A percentile compares a stretch with the other conserved stretches of the same genome.
Evolutionary conservation across 2,329 filamentous ascomycete species (phyloP).

Genomic region (Colletotrichum lindemuthianum): DNA sequence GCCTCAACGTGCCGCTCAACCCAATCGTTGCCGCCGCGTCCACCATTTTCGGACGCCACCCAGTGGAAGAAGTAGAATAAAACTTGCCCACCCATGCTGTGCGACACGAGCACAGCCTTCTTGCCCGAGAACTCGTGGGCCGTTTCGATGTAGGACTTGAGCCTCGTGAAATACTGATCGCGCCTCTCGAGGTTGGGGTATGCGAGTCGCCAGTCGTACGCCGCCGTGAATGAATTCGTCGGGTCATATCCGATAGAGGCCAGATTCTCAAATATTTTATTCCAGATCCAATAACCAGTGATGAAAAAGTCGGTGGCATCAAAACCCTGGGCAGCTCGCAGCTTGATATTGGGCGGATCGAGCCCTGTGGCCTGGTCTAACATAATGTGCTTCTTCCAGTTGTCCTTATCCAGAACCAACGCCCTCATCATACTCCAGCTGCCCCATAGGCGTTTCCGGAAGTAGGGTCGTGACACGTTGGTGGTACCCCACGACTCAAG

Average conservation of each 20-base stretch:
- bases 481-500: constrained; percentile 96
- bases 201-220: constrained; percentile 91
- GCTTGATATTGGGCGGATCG: constrained; percentile 88
- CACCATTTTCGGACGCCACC: constrained; percentile 82
- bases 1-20: constrained; percentile 90
- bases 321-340: constrained; percentile 94
- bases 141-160: constrained; percentile 91
- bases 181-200: constrained; percentile 89
- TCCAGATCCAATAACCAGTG: constrained; percentile 97
- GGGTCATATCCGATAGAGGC: constrained; percentile 97
- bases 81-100: constrained; percentile 98
- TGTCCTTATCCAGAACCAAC: constrained; percentile 89
- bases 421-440: constrained; percentile 99
- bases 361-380: constrained; percentile 90
- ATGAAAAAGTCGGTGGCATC: constrained; percentile 97
- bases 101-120: constrained; percentile 88
- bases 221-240: constrained; percentile 74
- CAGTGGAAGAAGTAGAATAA: constrained; percentile 81
- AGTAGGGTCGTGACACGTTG: constrained; percentile 86
- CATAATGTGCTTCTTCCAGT: constrained; percentile 98
- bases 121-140: constrained; percentile 76
- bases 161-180: constrained; percentile 91
- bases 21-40: constrained; percentile 86
- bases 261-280: constrained; percentile 96
- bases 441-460: constrained; percentile 93